A percentile compares a stretch with the other conserved stretches of the same genome.
These are phyloP conservation scores for Mycena kentingensis DNA, from an alignment of 768 basidiomycete genomes.

Conservation along the genomic window DNA sequence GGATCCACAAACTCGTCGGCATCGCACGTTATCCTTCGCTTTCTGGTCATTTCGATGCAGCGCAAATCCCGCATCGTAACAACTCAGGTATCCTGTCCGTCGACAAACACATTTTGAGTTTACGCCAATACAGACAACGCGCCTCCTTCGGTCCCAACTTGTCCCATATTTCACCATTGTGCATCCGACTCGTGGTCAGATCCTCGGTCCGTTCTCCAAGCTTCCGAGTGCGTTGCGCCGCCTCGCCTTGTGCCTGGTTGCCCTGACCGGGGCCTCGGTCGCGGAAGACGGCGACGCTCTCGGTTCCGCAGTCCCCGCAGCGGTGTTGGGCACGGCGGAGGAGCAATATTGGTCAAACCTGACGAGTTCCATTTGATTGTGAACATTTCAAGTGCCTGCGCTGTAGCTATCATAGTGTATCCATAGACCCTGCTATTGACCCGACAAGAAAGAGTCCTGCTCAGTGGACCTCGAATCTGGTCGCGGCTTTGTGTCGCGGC, in stretches of 20 bases:
- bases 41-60: slow-evolving; percentile 64
- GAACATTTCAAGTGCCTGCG: background rate
- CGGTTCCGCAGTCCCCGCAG: slow-evolving; percentile 25
- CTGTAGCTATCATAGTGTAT: too few relatives aligned
- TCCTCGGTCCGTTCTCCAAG: slow-evolving; percentile 78
- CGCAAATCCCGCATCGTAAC: slow-evolving; percentile 49
- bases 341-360: slow-evolving; percentile 39
- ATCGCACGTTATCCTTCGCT: slow-evolving; percentile 60
- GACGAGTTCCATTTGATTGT: background rate
- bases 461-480: background rate
- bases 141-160: slow-evolving; percentile 58
- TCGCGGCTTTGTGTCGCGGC: too few relatives aligned
- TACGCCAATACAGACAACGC: slow-evolving; percentile 42
- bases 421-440: background rate
- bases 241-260: slow-evolving; percentile 67
- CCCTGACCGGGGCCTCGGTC: slow-evolving; percentile 25
- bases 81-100: slow-evolving; percentile 42
- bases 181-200: slow-evolving; percentile 72
- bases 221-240: slow-evolving; percentile 54
- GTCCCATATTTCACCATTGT: slow-evolving; percentile 78
- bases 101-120: slow-evolving; percentile 7
- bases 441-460: background rate
- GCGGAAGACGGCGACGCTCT: slow-evolving; percentile 15
- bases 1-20: slow-evolving; percentile 54
- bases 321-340: slow-evolving; percentile 41